A percentile compares a stretch with the other conserved stretches of the same genome.
Conservation (phyloP, 2,329 filamentous ascomycete species). For the Tolypocladium tundrense region DNA sequence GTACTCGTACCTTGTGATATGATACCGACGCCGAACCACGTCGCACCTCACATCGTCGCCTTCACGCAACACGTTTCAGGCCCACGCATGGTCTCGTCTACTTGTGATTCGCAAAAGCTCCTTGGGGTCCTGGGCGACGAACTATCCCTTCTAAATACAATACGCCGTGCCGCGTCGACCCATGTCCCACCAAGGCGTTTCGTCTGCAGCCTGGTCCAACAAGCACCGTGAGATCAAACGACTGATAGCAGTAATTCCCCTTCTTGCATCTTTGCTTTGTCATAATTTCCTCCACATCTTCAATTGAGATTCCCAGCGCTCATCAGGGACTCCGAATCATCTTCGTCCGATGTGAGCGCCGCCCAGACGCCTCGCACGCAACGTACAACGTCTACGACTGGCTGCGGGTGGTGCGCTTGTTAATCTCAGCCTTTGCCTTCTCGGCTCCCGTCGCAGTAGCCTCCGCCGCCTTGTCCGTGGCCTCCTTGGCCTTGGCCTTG, state of each 20-base stretch:
- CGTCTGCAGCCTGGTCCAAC: background rate
- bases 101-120: background rate
- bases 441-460: constrained; percentile 54
- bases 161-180: background rate
- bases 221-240: background rate
- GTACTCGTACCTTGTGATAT: too few species aligned
- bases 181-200: background rate
- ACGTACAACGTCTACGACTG: constrained; percentile 29
- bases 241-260: background rate
- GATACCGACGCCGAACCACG: background rate
- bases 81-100: background rate
- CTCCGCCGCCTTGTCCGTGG: constrained; percentile 54
- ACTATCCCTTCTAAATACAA: background rate
- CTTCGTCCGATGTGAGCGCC: background rate
- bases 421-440: constrained; percentile 64
- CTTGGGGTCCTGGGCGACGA: background rate
- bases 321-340: background rate
- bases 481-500: constrained; percentile 65
- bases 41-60: background rate
- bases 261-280: background rate
- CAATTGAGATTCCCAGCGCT: background rate
- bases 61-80: background rate
- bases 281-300: background rate
- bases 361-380: background rate
- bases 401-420: constrained; percentile 49